Evolutionary conservation across 2,329 filamentous ascomycete genomes (phyloP), one percentile per base, ranked within the genome.

Genomic region (Clarireedia paspali): DNA sequence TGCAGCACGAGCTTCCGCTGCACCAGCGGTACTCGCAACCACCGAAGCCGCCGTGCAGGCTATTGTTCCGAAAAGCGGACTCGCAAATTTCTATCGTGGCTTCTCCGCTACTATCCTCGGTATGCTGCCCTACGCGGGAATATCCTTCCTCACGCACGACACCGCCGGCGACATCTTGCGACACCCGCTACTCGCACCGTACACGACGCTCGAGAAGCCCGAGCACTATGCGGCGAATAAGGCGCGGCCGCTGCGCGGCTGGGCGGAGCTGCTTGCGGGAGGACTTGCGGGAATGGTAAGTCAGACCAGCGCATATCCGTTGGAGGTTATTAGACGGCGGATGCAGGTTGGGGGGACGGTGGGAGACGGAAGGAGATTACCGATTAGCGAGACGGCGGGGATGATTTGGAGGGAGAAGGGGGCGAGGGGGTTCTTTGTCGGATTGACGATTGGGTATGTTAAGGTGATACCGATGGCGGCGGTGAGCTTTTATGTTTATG

Each of bases 321-420:
- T 99, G 2, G 94, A 99, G 71, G 89, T 99, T 15, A 87, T 97
- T 57, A 78, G 94, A 58, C 80, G 94, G 61, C 80, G 94, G 48
- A 97, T 99, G 92, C 94, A 99, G 70, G 94, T 99, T 14, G 89
- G 90, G 48, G 94, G 92, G 10, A 91, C 92, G 0, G 90, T 97
- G 0, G 94, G 94, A 1, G 91, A 97, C 69, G 91, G 92, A 0
- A 89, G 83, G 64, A 77, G 88, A 47, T 72, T 96, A 47, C 78
- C 84, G 50, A 89, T 99, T 61, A 74, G 75, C 15, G 92, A 97
- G 73, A 95, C 92, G 1, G 85, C 85, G 3, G 74, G 73, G 61
- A 79, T 84, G 68, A 94, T 99, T 60, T 84, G 84, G 63, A 74
- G 79, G 47, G 90, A 96, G 72, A 80, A 79, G 56, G 94, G 94